phyloP scores from a whole-genome alignment of 2,329 filamentous ascomycete species.

The Epichloe sibirici region DNA sequence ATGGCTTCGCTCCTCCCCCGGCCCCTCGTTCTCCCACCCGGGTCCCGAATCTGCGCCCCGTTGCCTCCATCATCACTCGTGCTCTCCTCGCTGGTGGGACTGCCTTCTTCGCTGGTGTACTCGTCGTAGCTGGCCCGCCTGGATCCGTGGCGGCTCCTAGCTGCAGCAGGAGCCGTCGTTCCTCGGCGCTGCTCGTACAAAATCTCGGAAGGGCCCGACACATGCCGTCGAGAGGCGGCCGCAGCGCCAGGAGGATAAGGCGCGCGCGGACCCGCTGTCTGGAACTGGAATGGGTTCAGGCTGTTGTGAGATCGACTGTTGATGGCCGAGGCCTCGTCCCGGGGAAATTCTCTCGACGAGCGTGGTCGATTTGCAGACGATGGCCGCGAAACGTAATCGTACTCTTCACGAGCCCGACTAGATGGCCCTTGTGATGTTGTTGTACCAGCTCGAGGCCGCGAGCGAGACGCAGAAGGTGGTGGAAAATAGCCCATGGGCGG shows the following conservation, averaged over 20 bases:
- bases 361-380: conserved; percentile 14
- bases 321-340: conserved; percentile 21
- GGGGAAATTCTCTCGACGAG: conserved; percentile 19
- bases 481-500: conserved; percentile 41
- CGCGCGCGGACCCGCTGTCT: conserved; percentile 32
- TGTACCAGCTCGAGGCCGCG: conserved; percentile 30
- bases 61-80: conserved; percentile 25
- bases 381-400: conserved; percentile 24
- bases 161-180: conserved; percentile 16
- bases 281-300: conserved; percentile 40
- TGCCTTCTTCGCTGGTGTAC: conserved; percentile 24
- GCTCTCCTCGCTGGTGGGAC: conserved; percentile 22
- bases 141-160: conserved; percentile 20
- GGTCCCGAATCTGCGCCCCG: conserved; percentile 22
- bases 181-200: conserved; percentile 15
- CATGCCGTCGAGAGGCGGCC: conserved; percentile 23
- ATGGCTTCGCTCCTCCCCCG: conserved; percentile 24
- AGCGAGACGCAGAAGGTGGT: conserved; percentile 29
- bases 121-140: conserved; percentile 18
- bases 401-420: conserved; percentile 25
- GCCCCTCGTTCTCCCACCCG: conserved; percentile 2
- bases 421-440: conserved; percentile 26
- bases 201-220: conserved; percentile 21
- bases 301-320: conserved; percentile 12
- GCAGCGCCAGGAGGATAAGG: conserved; percentile 21